Conservation (phyloP, 2,329 filamentous ascomycete species). For the Beauveria asiatica region DNA sequence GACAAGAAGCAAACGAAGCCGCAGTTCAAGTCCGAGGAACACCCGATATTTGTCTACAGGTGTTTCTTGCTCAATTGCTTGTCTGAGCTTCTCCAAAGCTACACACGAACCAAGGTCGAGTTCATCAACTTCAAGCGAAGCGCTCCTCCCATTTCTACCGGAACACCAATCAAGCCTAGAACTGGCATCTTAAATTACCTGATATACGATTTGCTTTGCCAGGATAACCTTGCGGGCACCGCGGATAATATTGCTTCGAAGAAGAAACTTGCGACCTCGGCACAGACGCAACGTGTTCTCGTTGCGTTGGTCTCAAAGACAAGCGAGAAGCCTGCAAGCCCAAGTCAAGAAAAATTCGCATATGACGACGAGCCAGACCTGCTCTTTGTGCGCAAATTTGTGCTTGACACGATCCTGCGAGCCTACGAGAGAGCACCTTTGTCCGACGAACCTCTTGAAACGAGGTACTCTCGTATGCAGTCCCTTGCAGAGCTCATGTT, state of each 20-base stretch:
- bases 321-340: conserved; percentile 60
- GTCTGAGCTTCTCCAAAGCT: conserved; percentile 81
- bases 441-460: conserved; percentile 71
- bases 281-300: conserved; percentile 77
- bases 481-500: conserved; percentile 87
- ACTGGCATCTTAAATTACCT: conserved; percentile 91
- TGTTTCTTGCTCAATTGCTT: conserved; percentile 92
- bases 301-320: conserved; percentile 85
- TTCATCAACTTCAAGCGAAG: conserved; percentile 99
- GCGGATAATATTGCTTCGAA: conserved; percentile 69
- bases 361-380: conserved; percentile 76
- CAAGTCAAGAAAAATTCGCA: conserved; percentile 47
- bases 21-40: conserved; percentile 81
- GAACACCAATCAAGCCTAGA: conserved; percentile 87
- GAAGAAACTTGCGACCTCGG: conserved; percentile 78
- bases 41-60: conserved; percentile 92
- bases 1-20: conserved; percentile 61
- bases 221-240: conserved; percentile 54
- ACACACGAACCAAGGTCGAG: conserved; percentile 92
- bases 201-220: conserved; percentile 65
- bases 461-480: conserved; percentile 80
- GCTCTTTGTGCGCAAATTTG: conserved; percentile 87
- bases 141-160: conserved; percentile 70
- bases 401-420: conserved; percentile 84
- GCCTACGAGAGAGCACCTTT: conserved; percentile 81